Percentiles rank a stretch among this genome's conserved stretches.
phyloP scores from a whole-genome alignment of 257 asterid genomes.

The Penstemon barbatus region DNA sequence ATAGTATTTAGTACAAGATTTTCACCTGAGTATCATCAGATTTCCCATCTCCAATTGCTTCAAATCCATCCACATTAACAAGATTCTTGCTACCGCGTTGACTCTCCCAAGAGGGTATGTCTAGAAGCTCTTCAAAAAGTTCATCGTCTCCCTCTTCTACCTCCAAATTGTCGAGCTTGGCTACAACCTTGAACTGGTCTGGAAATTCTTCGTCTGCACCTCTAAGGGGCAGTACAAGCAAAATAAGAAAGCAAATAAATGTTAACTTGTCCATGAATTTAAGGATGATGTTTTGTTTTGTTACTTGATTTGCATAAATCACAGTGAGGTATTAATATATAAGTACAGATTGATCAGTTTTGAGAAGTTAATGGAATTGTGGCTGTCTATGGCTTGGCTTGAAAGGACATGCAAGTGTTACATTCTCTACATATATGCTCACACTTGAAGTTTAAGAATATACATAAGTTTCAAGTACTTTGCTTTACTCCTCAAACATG shows the following conservation, averaged over 20 bases:
- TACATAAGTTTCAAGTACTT: constrained; percentile 38
- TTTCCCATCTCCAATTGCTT: constrained; percentile 90
- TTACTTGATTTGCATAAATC: constrained; percentile 45
- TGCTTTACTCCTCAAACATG: constrained; percentile 84
- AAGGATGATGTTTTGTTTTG: constrained; percentile 22
- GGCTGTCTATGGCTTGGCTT: constrained; percentile 75
- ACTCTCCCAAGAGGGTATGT: constrained; percentile 35
- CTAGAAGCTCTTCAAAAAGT: constrained; percentile 37
- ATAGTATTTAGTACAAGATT: constrained; percentile 1
- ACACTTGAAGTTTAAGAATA: constrained; percentile 80
- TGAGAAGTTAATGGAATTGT: constrained; percentile 39
- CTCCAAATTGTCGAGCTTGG: constrained; percentile 41
- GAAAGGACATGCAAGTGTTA: constrained; percentile 60
- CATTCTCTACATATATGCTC: neutral
- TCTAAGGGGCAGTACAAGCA: constrained; percentile 39
- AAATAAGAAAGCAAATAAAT: constrained; percentile 45
- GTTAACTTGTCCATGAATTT: constrained; percentile 52
- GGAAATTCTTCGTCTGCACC: constrained; percentile 33
- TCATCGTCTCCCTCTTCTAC: constrained; percentile 39
- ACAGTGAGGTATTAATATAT: constrained; percentile 47
- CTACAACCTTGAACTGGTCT: constrained; percentile 28
- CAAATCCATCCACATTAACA: constrained; percentile 81
- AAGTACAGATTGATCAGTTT: constrained; percentile 45
- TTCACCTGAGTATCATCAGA: constrained; percentile 88
- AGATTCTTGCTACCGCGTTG: constrained; percentile 44